A percentile compares a stretch with the other conserved stretches of the same genome.
Conservation (phyloP, 1,284 basidiomycete species). For the Irpex sp. region DNA sequence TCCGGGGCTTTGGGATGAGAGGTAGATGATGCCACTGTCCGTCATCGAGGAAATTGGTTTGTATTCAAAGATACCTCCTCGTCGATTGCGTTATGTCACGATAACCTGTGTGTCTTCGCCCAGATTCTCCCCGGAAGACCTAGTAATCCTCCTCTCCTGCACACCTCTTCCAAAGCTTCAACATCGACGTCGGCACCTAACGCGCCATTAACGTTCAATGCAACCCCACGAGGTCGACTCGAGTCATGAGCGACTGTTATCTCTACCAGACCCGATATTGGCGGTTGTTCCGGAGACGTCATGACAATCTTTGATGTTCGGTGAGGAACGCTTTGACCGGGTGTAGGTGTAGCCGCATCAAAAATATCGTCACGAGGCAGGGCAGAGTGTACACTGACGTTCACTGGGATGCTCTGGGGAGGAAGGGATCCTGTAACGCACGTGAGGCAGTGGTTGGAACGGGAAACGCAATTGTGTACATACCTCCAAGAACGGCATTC, state of each 20-base stretch:
- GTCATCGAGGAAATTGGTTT: too few species aligned
- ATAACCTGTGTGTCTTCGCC: constrained; percentile 24
- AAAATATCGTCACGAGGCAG: constrained; percentile 1
- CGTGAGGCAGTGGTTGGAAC: neutral
- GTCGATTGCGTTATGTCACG: neutral
- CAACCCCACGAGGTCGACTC: constrained; percentile 44
- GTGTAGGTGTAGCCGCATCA: constrained; percentile 41
- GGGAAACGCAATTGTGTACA: constrained; percentile 10
- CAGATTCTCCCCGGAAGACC: constrained; percentile 36
- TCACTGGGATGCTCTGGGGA: constrained; percentile 60
- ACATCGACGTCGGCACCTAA: constrained; percentile 50
- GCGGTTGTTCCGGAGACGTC: constrained; percentile 56
- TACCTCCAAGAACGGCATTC: constrained; percentile 52
- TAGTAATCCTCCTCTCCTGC: constrained; percentile 32
- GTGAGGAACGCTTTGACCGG: constrained; percentile 22
- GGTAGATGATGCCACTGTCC: too few species aligned
- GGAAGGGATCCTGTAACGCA: constrained; percentile 41
- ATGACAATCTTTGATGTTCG: constrained; percentile 40
- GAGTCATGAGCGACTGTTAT: constrained; percentile 52
- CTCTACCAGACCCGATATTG: constrained; percentile 56
- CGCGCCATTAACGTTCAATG: constrained; percentile 51
- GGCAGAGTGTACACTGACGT: constrained; percentile 44
- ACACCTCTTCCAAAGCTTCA: constrained; percentile 48
- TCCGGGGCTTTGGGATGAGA: too few species aligned
- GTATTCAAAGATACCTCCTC: neutral